Evolutionary conservation across 495 filamentous ascomycete genomes (phyloP).

Genomic region (Xylaria intraflava): DNA sequence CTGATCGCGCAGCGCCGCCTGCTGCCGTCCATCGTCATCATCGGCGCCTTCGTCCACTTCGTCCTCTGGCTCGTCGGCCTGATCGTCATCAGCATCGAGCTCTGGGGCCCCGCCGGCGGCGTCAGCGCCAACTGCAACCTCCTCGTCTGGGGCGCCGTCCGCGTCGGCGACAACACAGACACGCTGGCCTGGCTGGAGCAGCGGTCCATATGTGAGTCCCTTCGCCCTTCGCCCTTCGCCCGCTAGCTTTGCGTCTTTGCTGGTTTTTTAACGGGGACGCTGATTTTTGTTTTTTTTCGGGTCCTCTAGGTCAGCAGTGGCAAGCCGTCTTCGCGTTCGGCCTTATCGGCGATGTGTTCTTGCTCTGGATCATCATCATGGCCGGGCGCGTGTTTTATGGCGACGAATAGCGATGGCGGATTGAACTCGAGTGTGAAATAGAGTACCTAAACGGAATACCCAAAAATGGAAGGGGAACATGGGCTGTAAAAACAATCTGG

Average conservation of each 20-base stretch:
- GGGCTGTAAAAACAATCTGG: too few relatives aligned
- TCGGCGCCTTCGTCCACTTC: slow-evolving; percentile 90
- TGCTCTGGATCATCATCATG: slow-evolving; percentile 94
- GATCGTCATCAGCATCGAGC: slow-evolving; percentile 82
- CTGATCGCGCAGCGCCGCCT: slow-evolving; percentile 73
- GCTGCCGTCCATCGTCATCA: slow-evolving; percentile 81
- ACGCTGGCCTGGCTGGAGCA: slow-evolving; percentile 87
- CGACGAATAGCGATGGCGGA: slow-evolving; percentile 2
- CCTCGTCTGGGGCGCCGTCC: slow-evolving; percentile 54
- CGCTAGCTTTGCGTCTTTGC: too few relatives aligned
- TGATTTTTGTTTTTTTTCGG: too few relatives aligned
- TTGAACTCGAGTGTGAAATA: not conserved
- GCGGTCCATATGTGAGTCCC: slow-evolving; percentile 68
- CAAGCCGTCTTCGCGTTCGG: slow-evolving; percentile 60
- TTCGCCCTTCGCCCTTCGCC: not conserved
- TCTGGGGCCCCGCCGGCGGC: slow-evolving; percentile 71
- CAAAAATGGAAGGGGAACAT: not conserved
- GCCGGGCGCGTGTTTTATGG: slow-evolving; percentile 78
- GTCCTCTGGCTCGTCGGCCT: slow-evolving; percentile 86
- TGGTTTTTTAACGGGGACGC: too few relatives aligned
- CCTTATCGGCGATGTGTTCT: slow-evolving; percentile 73
- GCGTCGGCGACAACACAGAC: slow-evolving; percentile 55
- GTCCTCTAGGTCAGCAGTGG: slow-evolving; percentile 54
- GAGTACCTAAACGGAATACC: not conserved
- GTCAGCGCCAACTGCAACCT: slow-evolving; percentile 75